These are phyloP conservation scores for Colletotrichum theobromicola DNA, from an alignment of 2,329 filamentous ascomycete species.

Conservation along the genomic window DNA sequence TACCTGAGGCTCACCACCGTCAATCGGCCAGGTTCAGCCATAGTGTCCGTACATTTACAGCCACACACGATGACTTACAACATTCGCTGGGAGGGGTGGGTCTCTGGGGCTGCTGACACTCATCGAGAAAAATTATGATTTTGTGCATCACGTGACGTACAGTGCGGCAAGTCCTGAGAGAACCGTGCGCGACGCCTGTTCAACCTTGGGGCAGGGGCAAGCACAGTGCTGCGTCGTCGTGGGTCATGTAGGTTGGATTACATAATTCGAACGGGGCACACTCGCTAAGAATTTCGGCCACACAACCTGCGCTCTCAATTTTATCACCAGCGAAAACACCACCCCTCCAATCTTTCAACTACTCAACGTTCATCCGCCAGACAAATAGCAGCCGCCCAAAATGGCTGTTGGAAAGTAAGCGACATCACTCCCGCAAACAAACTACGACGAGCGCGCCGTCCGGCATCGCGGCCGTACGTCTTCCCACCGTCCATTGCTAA, in stretches of 20 bases:
- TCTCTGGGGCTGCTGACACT: background rate
- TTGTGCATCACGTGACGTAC: background rate
- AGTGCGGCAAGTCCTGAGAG: background rate
- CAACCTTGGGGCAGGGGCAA: conserved; percentile 4
- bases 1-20: no score
- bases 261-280: conserved; percentile 20
- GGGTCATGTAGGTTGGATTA: background rate
- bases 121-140: no score
- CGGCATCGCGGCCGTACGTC: background rate
- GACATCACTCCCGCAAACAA: background rate
- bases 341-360: conserved; percentile 45
- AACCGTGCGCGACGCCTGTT: background rate
- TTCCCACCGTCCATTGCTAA: conserved; percentile 20
- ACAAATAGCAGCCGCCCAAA: conserved; percentile 53
- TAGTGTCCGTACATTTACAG: background rate
- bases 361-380: conserved; percentile 48
- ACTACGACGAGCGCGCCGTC: background rate
- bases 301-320: conserved; percentile 30
- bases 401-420: conserved; percentile 68
- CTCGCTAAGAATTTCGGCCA: conserved; percentile 30
- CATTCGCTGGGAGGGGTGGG: background rate
- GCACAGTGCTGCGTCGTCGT: background rate
- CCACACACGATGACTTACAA: background rate
- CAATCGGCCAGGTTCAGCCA: background rate
- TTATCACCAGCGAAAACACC: conserved; percentile 35